Conservation (phyloP, 352 stramenopile species). For the Blastocystis sp. region DNA sequence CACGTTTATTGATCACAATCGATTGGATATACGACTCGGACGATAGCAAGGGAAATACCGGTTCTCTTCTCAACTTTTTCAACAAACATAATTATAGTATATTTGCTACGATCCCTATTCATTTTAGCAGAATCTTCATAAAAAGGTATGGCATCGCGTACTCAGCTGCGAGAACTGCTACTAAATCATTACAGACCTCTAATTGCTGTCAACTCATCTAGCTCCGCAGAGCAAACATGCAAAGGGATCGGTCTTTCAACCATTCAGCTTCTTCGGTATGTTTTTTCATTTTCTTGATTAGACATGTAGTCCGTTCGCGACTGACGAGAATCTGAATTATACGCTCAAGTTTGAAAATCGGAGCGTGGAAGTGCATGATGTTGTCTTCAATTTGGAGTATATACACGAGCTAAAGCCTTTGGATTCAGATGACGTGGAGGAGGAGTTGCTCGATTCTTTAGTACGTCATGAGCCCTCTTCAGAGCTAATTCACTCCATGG, state of each 20-base stretch:
- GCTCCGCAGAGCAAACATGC: conserved; percentile 28
- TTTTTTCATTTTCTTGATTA: background rate
- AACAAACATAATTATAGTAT: too few relatives aligned
- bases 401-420: background rate
- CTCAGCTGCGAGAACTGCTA: background rate
- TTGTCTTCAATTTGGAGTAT: conserved; percentile 28
- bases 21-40: too few relatives aligned
- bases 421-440: background rate
- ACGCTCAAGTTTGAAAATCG: background rate
- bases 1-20: too few relatives aligned
- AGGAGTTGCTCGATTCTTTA: background rate
- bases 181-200: background rate
- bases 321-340: conserved; percentile 14
- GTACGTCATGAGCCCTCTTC: background rate
- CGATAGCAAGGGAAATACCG: too few relatives aligned
- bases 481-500: background rate
- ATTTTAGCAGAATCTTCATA: background rate
- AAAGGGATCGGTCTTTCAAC: background rate
- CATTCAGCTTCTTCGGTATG: conserved; percentile 15
- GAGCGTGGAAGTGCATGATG: background rate
- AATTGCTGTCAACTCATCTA: conserved; percentile 19
- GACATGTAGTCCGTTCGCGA: background rate
- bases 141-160: conserved; percentile 9
- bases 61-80: too few relatives aligned
- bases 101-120: too few relatives aligned